A percentile compares a stretch with the other conserved stretches of the same genome.
Evolutionary conservation across 371 early-diverging fungal genomes (phyloP).

Genomic region (Mucor velutinosus): DNA sequence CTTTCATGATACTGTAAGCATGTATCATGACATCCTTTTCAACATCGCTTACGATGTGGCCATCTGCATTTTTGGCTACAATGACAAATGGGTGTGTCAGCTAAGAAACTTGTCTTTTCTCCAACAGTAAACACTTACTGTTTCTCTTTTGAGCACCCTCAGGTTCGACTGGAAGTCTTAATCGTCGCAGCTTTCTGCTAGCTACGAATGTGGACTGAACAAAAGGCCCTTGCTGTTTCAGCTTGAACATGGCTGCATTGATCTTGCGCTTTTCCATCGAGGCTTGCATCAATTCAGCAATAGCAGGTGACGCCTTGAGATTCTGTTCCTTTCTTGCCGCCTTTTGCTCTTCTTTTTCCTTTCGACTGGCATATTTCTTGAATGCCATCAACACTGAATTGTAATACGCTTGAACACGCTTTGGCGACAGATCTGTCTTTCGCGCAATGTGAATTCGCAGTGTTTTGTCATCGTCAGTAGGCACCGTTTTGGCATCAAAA

Average conservation of each 20-base stretch:
- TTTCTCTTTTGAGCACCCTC: neutral
- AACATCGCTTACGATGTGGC: neutral
- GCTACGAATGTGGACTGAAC: constrained; percentile 19
- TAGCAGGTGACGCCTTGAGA: neutral
- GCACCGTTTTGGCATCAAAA: neutral
- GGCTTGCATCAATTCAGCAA: constrained; percentile 12
- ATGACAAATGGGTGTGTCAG: too few species aligned
- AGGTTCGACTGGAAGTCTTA: neutral
- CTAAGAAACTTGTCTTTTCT: too few species aligned
- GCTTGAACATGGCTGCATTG: neutral
- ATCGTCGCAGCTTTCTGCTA: constrained; percentile 13
- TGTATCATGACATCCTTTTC: constrained; percentile 21
- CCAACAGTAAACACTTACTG: neutral
- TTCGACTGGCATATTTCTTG: neutral
- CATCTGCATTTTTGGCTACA: neutral
- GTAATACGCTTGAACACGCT: constrained; percentile 13
- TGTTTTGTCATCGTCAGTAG: constrained; percentile 2
- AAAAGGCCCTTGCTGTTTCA: neutral
- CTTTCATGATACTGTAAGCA: constrained; percentile 23
- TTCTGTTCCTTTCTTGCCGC: neutral
- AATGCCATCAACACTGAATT: neutral
- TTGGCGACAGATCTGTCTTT: neutral
- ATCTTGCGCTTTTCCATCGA: constrained; percentile 18
- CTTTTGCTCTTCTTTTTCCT: neutral
- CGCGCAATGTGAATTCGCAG: constrained; percentile 4